Evolutionary conservation across 129 eudicot species (phyloP), one percentile per base, ranked within the genome.

Genomic region (Solidago caesia): DNA sequence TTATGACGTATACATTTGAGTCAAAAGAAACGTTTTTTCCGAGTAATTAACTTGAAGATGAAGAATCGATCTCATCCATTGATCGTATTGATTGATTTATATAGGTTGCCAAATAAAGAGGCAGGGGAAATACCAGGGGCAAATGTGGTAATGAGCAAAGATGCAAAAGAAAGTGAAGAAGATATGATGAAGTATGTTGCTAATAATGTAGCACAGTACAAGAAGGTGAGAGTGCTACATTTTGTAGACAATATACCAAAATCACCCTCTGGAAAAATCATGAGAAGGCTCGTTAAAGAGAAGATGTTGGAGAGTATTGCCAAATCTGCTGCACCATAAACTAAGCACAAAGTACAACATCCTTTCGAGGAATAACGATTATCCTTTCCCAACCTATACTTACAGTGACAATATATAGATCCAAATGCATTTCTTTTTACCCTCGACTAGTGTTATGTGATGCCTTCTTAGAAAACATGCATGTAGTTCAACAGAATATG

Each of bases 121-220:
- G 98, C 97, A 5, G 99, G 99, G 62, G 99, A 95, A 70, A 85
- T 95, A 74, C 99, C 97, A 69, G 97, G 90, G 7, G 99, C 97
- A 45, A 77, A 96, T 57, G 94, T 91, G 73, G 97, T 95, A 78
- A 87, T 85, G 78, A 81, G 76, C 85, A 48, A 70, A 47, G 76
- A 80, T 25, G 92, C 96, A 53, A 89, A 81, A 76, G 97, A 95
- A 63, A 91, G 66, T 4, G 96, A 95, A 73, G 87, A 87, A 21
- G 99, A 95, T 3, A 82, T 95, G 48, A 89, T 95, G 84, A 84
- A 80, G 53, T 95, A 70, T 42, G 93, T 90, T 8, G 89, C 92
- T 6, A 73, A 86, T 6, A 90, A 90, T 68, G 97, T 90, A 39
- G 97, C 98, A 21, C 82, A 76, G 7, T 91, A 95, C 82, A 91